Evolutionary conservation across 75 land plant species (phyloP), one percentile per base, ranked within the genome.

Genomic region (Cryptomeria japonica): DNA sequence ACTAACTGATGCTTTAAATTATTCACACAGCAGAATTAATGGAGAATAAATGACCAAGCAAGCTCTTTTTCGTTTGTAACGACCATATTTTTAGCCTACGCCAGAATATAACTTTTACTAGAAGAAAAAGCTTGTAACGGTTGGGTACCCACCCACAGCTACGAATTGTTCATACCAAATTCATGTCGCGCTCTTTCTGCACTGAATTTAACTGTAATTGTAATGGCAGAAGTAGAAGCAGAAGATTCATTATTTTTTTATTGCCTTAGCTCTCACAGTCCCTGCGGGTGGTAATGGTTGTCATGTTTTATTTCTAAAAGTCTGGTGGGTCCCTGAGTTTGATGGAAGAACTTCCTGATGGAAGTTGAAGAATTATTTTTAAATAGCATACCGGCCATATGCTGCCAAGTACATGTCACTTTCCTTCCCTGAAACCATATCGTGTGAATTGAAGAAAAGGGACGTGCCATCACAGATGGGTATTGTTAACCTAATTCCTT

Each of bases 391-490:
- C 61, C 25, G 13, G 18, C 61, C 38, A 58, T 51, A 84, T 34
- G 12, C 36, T 32, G 38, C 61, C 38, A 84, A 55, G 47, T 55
- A 84, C 61, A 18, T 31, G 61, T 11, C 28, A 38, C 22, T 32
- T 7, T 53, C 51, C 16, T 53, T 42, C 86, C 3, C 32, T 84
- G 36, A 32, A 53, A 22, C 85, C 55, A n/a, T 84, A 84, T 84
- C 85, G 85, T 84, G 86, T 34, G 86, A 85, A 85, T 55, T 34
- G 53, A 85, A 36, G 38, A 85, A 85, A 85, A 85, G 86, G 13
- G 86, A 85, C 86, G 16, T 85, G 41, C 68, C 86, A 85, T 53
- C 86, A 28, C 31, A 55, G 34, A 41, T 28, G 84, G 47, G 31
- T 41, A n/a, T 44, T 41, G 47, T 44, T 82, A 44, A 44, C 84